Evolutionary conservation across 768 basidiomycete genomes (phyloP).

Genomic region (Lentinula guzmanii): DNA sequence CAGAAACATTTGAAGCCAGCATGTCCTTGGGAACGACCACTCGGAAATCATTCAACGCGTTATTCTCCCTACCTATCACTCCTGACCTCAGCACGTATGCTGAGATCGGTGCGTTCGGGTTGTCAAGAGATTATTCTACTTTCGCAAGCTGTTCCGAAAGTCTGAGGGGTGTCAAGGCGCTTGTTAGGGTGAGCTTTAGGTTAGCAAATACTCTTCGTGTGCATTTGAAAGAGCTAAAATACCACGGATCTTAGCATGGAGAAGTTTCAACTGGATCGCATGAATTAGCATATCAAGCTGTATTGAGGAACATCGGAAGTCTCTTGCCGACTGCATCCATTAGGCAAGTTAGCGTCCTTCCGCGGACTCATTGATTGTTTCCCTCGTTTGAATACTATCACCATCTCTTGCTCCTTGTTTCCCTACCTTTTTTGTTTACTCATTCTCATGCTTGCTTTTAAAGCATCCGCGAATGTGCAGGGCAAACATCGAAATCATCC

Average conservation of each 20-base stretch:
- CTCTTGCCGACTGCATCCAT: constrained; percentile 75
- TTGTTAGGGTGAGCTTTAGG: constrained; percentile 68
- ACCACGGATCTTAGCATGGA: constrained; percentile 27
- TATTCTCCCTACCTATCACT: constrained; percentile 53
- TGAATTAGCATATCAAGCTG: constrained; percentile 81
- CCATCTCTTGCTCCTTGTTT: not conserved
- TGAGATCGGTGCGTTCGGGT: constrained; percentile 64
- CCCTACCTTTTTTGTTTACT: not conserved
- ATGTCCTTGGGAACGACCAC: constrained; percentile 85
- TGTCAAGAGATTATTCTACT: constrained; percentile 74
- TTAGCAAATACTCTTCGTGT: constrained; percentile 25
- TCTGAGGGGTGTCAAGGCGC: constrained; percentile 57
- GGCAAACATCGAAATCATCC: constrained; percentile 75
- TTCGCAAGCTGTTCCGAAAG: constrained; percentile 71
- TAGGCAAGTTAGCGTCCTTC: constrained; percentile 42
- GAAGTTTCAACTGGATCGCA: constrained; percentile 42
- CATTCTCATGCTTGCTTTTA: not conserved
- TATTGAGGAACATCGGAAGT: constrained; percentile 66
- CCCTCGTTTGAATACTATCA: too few relatives aligned
- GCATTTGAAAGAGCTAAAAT: constrained; percentile 1
- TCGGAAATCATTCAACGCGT: constrained; percentile 71
- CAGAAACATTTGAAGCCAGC: constrained; percentile 81
- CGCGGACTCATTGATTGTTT: too few relatives aligned
- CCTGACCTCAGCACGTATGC: constrained; percentile 60
- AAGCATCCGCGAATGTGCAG: constrained; percentile 83